Evolutionary conservation across 768 basidiomycete genomes (phyloP).

Genomic region (Psilocybe tampanensis): DNA sequence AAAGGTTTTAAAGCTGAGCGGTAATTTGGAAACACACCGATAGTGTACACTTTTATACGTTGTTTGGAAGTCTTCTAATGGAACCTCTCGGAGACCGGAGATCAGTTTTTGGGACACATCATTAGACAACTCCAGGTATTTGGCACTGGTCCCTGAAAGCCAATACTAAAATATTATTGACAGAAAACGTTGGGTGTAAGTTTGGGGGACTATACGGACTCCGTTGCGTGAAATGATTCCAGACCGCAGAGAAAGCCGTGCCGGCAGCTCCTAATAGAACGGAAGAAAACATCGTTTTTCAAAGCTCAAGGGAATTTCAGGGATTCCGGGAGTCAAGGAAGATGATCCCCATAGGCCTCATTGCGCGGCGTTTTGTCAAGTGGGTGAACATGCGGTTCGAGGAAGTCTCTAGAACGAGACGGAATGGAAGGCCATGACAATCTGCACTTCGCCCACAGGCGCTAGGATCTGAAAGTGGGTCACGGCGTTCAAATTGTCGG

Average conservation of each 20-base stretch:
- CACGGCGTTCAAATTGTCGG: neutral
- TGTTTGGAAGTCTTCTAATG: neutral
- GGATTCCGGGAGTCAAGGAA: neutral
- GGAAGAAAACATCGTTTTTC: neutral
- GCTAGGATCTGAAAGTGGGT: neutral
- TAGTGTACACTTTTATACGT: neutral
- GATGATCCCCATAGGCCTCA: neutral
- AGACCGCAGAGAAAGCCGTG: neutral
- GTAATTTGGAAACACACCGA: too few species aligned
- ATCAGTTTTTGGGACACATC: neutral
- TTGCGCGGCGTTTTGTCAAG: neutral
- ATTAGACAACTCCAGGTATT: neutral
- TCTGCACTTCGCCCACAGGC: neutral
- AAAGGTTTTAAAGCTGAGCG: too few species aligned
- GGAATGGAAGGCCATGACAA: too few species aligned
- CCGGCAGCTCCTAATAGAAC: neutral
- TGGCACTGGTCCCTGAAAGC: neutral
- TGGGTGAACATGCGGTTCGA: neutral
- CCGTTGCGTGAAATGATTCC: too few species aligned
- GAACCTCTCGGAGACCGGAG: neutral
- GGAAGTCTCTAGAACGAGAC: neutral
- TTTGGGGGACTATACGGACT: too few species aligned
- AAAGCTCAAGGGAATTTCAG: neutral
- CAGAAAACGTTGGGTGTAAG: neutral
- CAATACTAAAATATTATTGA: neutral